Base-by-base conservation (phyloP, 1,139 yeast genomes). In the Barnettozyma hawaiiensis region DNA sequence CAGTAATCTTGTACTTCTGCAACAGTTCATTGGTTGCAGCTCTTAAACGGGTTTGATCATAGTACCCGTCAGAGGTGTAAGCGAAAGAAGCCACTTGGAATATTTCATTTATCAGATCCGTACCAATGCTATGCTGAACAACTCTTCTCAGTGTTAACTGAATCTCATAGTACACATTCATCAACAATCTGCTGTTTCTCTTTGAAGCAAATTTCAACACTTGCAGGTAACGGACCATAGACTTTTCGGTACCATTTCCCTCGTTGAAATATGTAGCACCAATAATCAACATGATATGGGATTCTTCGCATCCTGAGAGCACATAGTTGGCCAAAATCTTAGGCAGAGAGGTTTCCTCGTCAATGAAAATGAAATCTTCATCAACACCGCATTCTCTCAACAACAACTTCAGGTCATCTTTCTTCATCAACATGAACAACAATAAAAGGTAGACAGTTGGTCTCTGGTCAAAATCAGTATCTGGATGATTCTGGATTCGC, bases 241-340 rank as follows among this genome's bases (percentile, higher is more conserved):
- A 68, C 5, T 68, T 64, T 42, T 76, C 81, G 53, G 74, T 77
- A 9, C 72, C 72, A 1, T 72, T 63, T 6, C 73, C 73, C 2
- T 71, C 62, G 27, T 67, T 67, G 60, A 78, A 81, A 46, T 75
- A 71, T 34, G 65, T 63, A 0, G 83, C 72, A 9, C 78, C 78
- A 46, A 79, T 75, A 43, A 71, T 67, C 42, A 80, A 61, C 0
- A 77, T 64, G 31, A 78, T 54, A 31, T 67, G 65, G 0, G 86
- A 67, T 22, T 64, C 63, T 3, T 67, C 64, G 2, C 67, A 47
- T 26, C 70, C 73, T 7, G 67, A 57, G 6, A 66, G 48, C 33
- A 82, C 57, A 64, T 70, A 80, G 15, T 78, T 79, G 27, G 76
- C 51, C 31, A 84, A 51, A 7, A 65, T 47, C 34, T 58, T 58